A percentile compares a stretch with the other conserved stretches of the same genome.
These are phyloP conservation scores for Blastomyces percursus DNA, from an alignment of 2,329 filamentous ascomycete genomes.

Conservation along the genomic window DNA sequence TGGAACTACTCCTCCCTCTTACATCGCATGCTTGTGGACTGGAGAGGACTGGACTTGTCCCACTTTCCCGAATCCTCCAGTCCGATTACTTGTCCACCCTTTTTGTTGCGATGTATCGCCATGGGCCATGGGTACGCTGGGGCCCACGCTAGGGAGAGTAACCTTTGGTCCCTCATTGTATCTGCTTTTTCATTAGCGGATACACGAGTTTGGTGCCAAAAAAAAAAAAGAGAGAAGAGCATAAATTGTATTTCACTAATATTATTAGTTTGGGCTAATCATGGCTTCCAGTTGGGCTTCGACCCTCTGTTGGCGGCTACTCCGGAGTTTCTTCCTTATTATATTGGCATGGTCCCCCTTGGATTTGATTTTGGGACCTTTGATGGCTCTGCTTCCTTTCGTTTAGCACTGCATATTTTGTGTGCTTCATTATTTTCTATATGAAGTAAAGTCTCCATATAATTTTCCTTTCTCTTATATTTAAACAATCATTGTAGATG, in stretches of 20 bases:
- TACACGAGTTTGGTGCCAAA: not conserved
- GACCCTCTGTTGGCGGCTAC: not conserved
- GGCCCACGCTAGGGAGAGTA: not conserved
- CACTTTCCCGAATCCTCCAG: slow-evolving; percentile 1
- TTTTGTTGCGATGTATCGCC: not conserved
- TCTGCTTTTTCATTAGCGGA: not conserved
- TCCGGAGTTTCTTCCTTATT: not conserved
- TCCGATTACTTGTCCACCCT: not conserved
- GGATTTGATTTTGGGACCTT: not conserved
- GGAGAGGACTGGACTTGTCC: not conserved
- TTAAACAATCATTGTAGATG: not conserved
- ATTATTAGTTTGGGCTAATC: slow-evolving; percentile 1
- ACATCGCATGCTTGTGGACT: not conserved
- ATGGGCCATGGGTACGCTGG: not conserved
- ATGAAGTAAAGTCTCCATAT: not conserved
- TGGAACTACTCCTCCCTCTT: slow-evolving; percentile 2
- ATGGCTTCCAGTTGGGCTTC: not conserved
- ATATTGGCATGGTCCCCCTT: not conserved
- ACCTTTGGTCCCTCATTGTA: not conserved
- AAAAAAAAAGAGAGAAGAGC: not conserved
- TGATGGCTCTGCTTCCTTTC: slow-evolving; percentile 1
- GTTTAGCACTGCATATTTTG: not conserved
- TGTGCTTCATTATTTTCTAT: not conserved
- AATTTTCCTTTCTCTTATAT: not conserved
- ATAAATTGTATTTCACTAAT: not conserved